These are phyloP conservation scores for Phaffia australis DNA, from an alignment of 768 basidiomycete genomes.

Conservation along the genomic window DNA sequence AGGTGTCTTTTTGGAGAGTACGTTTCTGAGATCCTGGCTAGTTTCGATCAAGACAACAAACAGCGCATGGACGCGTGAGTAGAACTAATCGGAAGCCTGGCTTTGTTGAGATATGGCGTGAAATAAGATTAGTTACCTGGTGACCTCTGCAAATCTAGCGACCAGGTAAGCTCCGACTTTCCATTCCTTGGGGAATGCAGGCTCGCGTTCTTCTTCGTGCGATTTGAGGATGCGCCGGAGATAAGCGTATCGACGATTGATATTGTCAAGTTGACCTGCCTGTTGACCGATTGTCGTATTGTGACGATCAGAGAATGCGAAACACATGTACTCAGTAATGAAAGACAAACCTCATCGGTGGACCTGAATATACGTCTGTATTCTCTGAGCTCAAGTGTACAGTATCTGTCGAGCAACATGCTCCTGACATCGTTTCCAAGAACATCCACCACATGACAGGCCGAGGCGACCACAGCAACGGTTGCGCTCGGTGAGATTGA, in stretches of 20 bases:
- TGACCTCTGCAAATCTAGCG: conserved; percentile 79
- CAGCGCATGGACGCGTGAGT: background rate
- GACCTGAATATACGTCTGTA: conserved; percentile 91
- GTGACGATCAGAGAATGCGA: too few relatives aligned
- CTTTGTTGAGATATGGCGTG: background rate
- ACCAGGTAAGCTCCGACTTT: conserved; percentile 69
- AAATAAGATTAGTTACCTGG: conserved; percentile 48
- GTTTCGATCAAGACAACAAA: background rate
- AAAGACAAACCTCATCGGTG: conserved; percentile 57
- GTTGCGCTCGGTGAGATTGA: too few relatives aligned
- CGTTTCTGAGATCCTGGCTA: conserved; percentile 71
- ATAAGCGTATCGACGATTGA: conserved; percentile 87
- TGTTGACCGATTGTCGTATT: conserved; percentile 17
- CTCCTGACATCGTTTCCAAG: conserved; percentile 32
- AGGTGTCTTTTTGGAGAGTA: conserved; percentile 66
- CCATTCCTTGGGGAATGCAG: conserved; percentile 78
- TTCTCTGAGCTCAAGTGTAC: conserved; percentile 80
- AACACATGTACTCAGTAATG: background rate
- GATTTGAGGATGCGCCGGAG: conserved; percentile 72
- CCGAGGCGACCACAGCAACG: too few relatives aligned
- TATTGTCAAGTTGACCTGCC: conserved; percentile 88
- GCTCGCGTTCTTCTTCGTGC: conserved; percentile 76
- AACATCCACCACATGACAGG: too few relatives aligned
- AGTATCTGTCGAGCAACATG: conserved; percentile 77
- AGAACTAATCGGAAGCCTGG: background rate